These are phyloP conservation scores for Puccinia novopanici DNA, from an alignment of 1,284 basidiomycete genomes.

Conservation along the genomic window DNA sequence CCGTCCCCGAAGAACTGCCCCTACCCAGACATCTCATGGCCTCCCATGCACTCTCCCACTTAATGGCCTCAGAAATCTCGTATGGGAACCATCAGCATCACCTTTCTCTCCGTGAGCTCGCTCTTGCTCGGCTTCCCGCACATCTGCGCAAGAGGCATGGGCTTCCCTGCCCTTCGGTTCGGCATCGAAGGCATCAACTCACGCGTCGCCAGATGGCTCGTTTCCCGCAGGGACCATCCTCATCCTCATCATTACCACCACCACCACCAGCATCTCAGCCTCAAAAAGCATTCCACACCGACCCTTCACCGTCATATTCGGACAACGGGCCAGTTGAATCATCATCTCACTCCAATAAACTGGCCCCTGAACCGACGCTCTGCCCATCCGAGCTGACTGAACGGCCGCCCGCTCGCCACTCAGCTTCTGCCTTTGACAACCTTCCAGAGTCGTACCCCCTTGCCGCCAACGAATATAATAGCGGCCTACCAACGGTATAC, in stretches of 20 bases:
- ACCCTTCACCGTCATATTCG: background rate
- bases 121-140: too few relatives aligned
- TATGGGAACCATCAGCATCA: conserved; percentile 33
- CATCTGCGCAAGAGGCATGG: too few relatives aligned
- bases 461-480: conserved; percentile 1
- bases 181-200: too few relatives aligned
- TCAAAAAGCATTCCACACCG: background rate
- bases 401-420: background rate
- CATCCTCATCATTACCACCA: background rate
- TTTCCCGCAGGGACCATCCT: too few relatives aligned
- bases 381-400: conserved; percentile 24
- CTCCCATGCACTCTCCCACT: conserved; percentile 42
- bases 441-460: conserved; percentile 6
- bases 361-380: background rate
- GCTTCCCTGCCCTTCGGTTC: too few relatives aligned
- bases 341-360: background rate
- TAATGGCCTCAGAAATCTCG: conserved; percentile 47
- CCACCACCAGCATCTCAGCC: background rate
- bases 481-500: conserved; percentile 24
- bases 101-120: too few relatives aligned
- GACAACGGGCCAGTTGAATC: background rate
- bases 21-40: conserved; percentile 42
- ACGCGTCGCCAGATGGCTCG: too few relatives aligned
- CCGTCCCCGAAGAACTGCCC: background rate
- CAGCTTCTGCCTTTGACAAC: background rate